These are phyloP conservation scores for Fusarium sp. DNA, from an alignment of 2,329 filamentous ascomycete genomes.

Conservation along the genomic window DNA sequence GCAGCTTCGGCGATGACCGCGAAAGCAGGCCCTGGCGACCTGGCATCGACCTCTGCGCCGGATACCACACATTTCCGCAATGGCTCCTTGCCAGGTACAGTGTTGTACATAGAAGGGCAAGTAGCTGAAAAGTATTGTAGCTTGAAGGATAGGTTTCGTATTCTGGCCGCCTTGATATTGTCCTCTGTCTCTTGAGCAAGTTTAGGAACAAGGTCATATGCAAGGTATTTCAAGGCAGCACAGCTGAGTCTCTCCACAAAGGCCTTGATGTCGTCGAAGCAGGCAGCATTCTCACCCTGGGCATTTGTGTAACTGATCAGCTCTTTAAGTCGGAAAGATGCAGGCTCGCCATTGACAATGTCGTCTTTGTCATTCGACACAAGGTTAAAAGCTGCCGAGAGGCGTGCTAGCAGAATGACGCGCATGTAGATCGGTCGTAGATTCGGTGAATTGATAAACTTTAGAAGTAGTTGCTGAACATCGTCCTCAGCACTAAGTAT, in stretches of 20 bases:
- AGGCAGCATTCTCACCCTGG: slow-evolving; percentile 50
- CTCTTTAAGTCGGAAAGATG: slow-evolving; percentile 47
- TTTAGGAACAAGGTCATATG: slow-evolving; percentile 49
- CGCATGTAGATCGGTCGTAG: slow-evolving; percentile 53
- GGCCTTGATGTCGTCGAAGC: slow-evolving; percentile 58
- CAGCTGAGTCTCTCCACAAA: slow-evolving; percentile 55
- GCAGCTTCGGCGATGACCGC: slow-evolving; percentile 34
- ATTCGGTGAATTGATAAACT: slow-evolving; percentile 42
- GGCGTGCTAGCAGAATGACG: slow-evolving; percentile 52
- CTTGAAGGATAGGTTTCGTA: slow-evolving; percentile 52
- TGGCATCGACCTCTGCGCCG: slow-evolving; percentile 27
- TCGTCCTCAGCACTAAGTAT: slow-evolving; percentile 39
- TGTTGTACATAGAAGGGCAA: slow-evolving; percentile 44
- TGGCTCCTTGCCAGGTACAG: slow-evolving; percentile 31
- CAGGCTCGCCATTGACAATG: slow-evolving; percentile 39
- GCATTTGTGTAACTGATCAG: slow-evolving; percentile 51
- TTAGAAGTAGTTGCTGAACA: slow-evolving; percentile 46
- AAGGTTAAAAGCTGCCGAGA: slow-evolving; percentile 51
- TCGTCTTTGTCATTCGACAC: slow-evolving; percentile 44
- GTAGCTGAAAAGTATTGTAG: slow-evolving; percentile 57
- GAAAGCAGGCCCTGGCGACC: slow-evolving; percentile 40
- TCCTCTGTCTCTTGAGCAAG: slow-evolving; percentile 45
- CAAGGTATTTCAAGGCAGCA: slow-evolving; percentile 52
- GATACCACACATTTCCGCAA: slow-evolving; percentile 42
- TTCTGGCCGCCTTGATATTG: slow-evolving; percentile 37